Conservation (phyloP, 805 yeast species). For the Ogataea pilisensis region DNA sequence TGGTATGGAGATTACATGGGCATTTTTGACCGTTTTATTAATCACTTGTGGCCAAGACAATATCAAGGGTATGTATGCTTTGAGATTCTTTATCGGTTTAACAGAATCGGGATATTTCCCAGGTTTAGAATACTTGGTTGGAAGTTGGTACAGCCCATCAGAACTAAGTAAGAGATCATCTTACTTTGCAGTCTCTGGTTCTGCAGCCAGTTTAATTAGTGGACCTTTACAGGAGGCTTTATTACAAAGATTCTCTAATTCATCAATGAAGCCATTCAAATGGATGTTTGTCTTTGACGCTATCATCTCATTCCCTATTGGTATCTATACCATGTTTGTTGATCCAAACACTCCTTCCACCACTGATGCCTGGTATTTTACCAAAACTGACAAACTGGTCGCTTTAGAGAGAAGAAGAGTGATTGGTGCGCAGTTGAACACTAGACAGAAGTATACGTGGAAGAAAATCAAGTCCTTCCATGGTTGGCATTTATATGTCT, state of each 20-base stretch:
- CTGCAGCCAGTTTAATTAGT: slow-evolving; percentile 33
- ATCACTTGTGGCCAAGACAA: slow-evolving; percentile 28
- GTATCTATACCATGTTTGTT: slow-evolving; percentile 38
- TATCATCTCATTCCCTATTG: slow-evolving; percentile 34
- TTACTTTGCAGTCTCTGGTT: slow-evolving; percentile 55
- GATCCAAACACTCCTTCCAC: slow-evolving; percentile 46
- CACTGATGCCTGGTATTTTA: slow-evolving; percentile 37
- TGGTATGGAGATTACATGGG: slow-evolving; percentile 19
- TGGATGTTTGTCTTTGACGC: slow-evolving; percentile 48
- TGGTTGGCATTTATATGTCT: slow-evolving; percentile 47
- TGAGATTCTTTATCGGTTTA: slow-evolving; percentile 37
- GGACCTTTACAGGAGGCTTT: slow-evolving; percentile 38
- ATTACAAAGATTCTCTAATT: slow-evolving; percentile 20
- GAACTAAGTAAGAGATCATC: slow-evolving; percentile 60
- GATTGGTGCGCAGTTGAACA: slow-evolving; percentile 40
- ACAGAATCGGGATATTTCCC: slow-evolving; percentile 52
- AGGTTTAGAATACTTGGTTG: slow-evolving; percentile 47
- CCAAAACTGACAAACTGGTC: slow-evolving; percentile 34
- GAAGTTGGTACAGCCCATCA: slow-evolving; percentile 50
- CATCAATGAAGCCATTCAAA: slow-evolving; percentile 34
- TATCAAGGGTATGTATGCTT: slow-evolving; percentile 39
- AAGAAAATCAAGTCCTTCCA: slow-evolving; percentile 36
- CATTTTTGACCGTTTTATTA: slow-evolving; percentile 20
- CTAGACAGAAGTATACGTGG: slow-evolving; percentile 39
- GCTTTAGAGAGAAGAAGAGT: slow-evolving; percentile 42